Evolutionary conservation across 345 rosid species (phyloP), one percentile per base, ranked within the genome.

Genomic region (Eucalyptus regnans): DNA sequence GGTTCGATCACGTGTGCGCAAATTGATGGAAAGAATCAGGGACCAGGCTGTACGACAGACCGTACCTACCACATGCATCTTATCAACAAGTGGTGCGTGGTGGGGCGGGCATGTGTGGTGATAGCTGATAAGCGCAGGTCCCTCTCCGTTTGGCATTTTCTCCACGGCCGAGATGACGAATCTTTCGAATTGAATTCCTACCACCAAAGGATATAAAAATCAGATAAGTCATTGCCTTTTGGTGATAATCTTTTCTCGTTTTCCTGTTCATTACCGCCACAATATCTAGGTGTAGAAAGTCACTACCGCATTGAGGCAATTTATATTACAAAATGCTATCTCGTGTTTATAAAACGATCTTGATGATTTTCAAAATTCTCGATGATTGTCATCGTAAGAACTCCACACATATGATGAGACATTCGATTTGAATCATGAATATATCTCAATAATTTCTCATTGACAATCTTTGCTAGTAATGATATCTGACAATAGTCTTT

Each of bases 301-400:
- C 14, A 49, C 13, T 49, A 49, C 3, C 14, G 5, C 14, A 1
- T 49, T 49, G 50, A 49, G 50, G 7, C 29, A 56, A 56, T 56
- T 22, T 56, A 56, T 23, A 56, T 56, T 56, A 56, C 1, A 0
- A 56, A 56, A 1, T 22, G 6, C 4, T 56, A 56, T 56, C 29
- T 0, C 10, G 0, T 56, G 6, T 56, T 0, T 25, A 0, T 0
- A 9, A 0, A 4, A 22, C 29, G 2, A 56, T 23, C 1, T 23
- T 22, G 2, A 56, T 56, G 29, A 22, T 23, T 23, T 23, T 56
- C 3, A 23, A 6, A 25, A 9, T 56, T 56, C 27, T 54, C 1
- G 4, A 56, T 22, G 4, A 56, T 56, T 56, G 3, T 56, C 1
- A 56, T 56, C 3, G 6, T 56, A 56, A 56, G 29, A 56, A 56